A percentile compares a stretch with the other conserved stretches of the same genome.
phyloP scores from a whole-genome alignment of 2,329 filamentous ascomycete species.

The Nannizziopsis barbatae region DNA sequence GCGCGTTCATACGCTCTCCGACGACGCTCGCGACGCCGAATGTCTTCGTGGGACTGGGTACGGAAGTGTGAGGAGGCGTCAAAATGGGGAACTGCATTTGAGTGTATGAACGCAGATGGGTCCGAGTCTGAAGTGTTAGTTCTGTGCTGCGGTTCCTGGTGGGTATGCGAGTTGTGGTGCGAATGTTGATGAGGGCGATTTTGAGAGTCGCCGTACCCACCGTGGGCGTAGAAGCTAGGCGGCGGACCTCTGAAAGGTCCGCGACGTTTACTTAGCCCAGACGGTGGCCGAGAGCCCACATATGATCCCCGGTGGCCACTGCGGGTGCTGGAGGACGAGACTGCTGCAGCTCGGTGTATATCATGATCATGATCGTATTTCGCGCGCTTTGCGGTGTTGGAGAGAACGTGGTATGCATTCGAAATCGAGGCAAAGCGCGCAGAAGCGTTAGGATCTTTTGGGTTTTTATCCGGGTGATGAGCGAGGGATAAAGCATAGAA shows the following conservation, averaged over 20 bases:
- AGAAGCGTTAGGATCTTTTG: slow-evolving; percentile 57
- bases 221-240: slow-evolving; percentile 73
- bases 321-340: slow-evolving; percentile 24
- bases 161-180: background rate
- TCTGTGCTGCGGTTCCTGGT: background rate
- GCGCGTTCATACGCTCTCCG: slow-evolving; percentile 26
- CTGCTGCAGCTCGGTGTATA: slow-evolving; percentile 24
- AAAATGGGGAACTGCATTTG: slow-evolving; percentile 61
- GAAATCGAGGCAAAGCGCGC: slow-evolving; percentile 71
- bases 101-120: slow-evolving; percentile 29
- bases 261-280: slow-evolving; percentile 65
- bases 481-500: slow-evolving; percentile 88
- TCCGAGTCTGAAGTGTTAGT: slow-evolving; percentile 20
- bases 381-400: slow-evolving; percentile 59
- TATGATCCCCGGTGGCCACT: slow-evolving; percentile 41
- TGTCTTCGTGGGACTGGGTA: slow-evolving; percentile 58
- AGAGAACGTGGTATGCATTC: slow-evolving; percentile 71
- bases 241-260: slow-evolving; percentile 74
- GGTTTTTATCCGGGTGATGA: slow-evolving; percentile 89
- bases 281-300: slow-evolving; percentile 57
- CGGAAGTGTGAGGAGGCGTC: slow-evolving; percentile 60
- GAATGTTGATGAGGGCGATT: slow-evolving; percentile 14
- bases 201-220: slow-evolving; percentile 54
- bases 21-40: slow-evolving; percentile 38
- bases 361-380: slow-evolving; percentile 59